Evolutionary conservation across 2,329 filamentous ascomycete species (phyloP).

Genomic region (Zymoseptoria tritici): DNA sequence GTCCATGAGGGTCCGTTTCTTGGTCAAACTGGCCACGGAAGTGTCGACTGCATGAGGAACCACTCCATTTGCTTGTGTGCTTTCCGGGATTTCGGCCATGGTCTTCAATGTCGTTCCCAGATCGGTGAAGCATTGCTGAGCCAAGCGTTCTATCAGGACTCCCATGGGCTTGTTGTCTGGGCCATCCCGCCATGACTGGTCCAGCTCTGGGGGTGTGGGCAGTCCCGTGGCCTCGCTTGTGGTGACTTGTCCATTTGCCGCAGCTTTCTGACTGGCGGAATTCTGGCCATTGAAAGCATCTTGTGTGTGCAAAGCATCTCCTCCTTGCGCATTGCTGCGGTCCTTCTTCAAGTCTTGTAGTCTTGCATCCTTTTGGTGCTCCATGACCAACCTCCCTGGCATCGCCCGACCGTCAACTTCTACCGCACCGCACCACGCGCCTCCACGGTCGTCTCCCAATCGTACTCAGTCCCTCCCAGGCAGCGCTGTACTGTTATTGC

Average conservation of each 20-base stretch:
- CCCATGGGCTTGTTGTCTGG: constrained; percentile 69
- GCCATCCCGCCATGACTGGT: constrained; percentile 55
- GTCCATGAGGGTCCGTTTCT: constrained; percentile 67
- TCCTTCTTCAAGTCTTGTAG: constrained; percentile 29
- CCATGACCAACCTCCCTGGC: constrained; percentile 44
- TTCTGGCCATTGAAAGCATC: constrained; percentile 11
- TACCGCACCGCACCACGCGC: constrained; percentile 5
- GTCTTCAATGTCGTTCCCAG: constrained; percentile 63
- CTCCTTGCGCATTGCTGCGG: constrained; percentile 21
- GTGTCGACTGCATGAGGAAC: constrained; percentile 41
- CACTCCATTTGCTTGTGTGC: constrained; percentile 36
- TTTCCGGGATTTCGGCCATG: constrained; percentile 58
- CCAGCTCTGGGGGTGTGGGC: constrained; percentile 43
- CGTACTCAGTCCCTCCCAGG: constrained; percentile 3
- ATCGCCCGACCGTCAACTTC: constrained; percentile 28
- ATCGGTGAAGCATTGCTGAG: constrained; percentile 75
- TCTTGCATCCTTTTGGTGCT: constrained; percentile 35
- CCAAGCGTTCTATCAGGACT: constrained; percentile 66
- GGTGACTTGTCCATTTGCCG: constrained; percentile 11
- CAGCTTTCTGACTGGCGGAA: not conserved
- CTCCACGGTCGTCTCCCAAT: not conserved
- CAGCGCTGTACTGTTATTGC: not conserved
- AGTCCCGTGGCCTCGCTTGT: not conserved
- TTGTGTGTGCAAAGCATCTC: constrained; percentile 12
- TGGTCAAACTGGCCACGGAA: constrained; percentile 60